Evolutionary conservation across 2,329 filamentous ascomycete genomes (phyloP).

Genomic region (Claviceps spartinae): DNA sequence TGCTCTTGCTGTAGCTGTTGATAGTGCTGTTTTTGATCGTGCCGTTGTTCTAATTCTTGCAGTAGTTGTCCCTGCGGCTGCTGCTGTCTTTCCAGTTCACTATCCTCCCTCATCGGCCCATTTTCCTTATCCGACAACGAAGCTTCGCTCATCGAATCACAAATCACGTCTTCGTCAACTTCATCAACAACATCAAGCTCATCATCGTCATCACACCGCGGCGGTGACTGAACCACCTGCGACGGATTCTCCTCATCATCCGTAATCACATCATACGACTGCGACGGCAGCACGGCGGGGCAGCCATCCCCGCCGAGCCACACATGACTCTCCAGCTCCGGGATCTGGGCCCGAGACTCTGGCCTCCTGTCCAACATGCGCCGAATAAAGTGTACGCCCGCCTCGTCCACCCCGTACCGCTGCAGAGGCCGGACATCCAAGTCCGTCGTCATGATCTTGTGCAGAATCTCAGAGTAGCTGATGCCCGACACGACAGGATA

Average conservation of each 20-base stretch:
- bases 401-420: conserved; percentile 42
- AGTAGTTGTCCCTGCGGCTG: no score
- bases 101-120: conserved; percentile 46
- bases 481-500: conserved; percentile 67
- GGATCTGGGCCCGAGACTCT: conserved; percentile 58
- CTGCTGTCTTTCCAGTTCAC: neutral
- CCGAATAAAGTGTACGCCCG: conserved; percentile 59
- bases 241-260: conserved; percentile 49
- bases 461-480: conserved; percentile 64
- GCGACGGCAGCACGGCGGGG: conserved; percentile 20
- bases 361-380: conserved; percentile 77
- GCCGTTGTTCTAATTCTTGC: no score
- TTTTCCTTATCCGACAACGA: conserved; percentile 76
- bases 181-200: neutral
- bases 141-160: conserved; percentile 43
- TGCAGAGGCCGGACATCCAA: conserved; percentile 54
- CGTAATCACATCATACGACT: conserved; percentile 46
- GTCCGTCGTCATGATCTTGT: conserved; percentile 70
- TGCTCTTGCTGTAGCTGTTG: no score
- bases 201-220: no score
- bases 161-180: conserved; percentile 25
- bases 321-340: conserved; percentile 53
- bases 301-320: conserved; percentile 46
- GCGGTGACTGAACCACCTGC: conserved; percentile 27
- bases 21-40: no score